Base-by-base conservation (phyloP, 805 yeast species). In the Metschnikowia picachoensis region DNA sequence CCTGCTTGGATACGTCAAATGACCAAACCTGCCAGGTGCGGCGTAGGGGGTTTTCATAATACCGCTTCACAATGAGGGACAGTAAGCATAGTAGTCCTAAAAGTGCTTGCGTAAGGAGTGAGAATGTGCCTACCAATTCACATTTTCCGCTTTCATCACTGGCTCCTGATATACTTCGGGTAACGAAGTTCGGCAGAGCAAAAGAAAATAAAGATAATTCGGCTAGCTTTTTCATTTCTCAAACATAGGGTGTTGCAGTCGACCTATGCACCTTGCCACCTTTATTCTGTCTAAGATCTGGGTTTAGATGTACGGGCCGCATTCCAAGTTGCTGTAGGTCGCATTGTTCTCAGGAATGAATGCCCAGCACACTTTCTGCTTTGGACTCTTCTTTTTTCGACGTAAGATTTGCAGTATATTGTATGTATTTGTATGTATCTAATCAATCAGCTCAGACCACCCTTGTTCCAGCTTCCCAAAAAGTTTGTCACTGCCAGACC, bases 1-100 rank as follows among this genome's bases (percentile, higher is more conserved):
- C 74, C 62, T 92, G 99, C 60, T 94, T 92, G 14, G 87, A 78
- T 1, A 92, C 95, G 61, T 92, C 99, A 59, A 80, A 91, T 14
- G 77, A 59, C 98, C 98, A 92, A 11, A 91, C 83, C 55, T 78
- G 76, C 87, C 96, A 81, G 3, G 95, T 91, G 51, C 99, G 73
- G 53, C 90, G 76, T 37, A 73, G 63, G 1, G 97, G 97, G 49
- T 77, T 77, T 59, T 92, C 99, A 49, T 82, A 79, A 49, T 70
- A 79, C 44, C 98, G 74, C 60, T 94, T 92, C 35, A 83, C 66
- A 2, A 90, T 79, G 36, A 92, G 68, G 2, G 92, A 80, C 28
- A 83, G 73, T 4, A 94, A 64, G 11, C 96, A 90, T 20, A 90
- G 68, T 8, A 85, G 60, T 0, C 97, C 99, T 68, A 94, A 68